Conservation (phyloP, 768 basidiomycete genomes). For the Macrolepiota fuliginosa region DNA sequence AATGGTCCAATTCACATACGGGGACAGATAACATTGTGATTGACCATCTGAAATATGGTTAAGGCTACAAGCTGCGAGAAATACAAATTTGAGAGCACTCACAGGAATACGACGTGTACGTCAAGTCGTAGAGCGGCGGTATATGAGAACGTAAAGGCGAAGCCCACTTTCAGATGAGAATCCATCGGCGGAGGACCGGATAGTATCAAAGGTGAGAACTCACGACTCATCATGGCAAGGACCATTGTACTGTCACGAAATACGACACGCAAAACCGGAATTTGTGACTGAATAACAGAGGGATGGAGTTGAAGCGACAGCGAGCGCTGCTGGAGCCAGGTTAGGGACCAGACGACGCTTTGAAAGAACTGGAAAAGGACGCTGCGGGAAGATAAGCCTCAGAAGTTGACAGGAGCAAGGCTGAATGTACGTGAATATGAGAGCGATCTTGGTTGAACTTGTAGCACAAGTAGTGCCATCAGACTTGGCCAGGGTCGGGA, state of each 20-base stretch:
- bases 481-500: neutral
- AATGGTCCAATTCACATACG: neutral
- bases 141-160: neutral
- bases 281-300: neutral
- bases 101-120: neutral
- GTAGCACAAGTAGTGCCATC: neutral
- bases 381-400: neutral
- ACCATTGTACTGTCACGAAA: neutral
- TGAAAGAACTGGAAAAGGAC: neutral
- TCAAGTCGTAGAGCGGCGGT: neutral
- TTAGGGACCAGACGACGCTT: neutral
- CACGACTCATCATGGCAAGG: neutral
- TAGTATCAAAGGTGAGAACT: neutral
- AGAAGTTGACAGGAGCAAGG: neutral
- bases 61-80: neutral
- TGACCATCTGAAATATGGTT: neutral
- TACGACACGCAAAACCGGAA: neutral
- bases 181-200: neutral
- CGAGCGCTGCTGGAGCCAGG: neutral
- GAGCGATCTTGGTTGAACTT: neutral
- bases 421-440: neutral
- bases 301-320: neutral
- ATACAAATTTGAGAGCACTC: neutral
- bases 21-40: neutral
- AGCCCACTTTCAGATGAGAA: neutral